Evolutionary conservation across 2,329 filamentous ascomycete species (phyloP).

Genomic region (Lachnellula cervina): DNA sequence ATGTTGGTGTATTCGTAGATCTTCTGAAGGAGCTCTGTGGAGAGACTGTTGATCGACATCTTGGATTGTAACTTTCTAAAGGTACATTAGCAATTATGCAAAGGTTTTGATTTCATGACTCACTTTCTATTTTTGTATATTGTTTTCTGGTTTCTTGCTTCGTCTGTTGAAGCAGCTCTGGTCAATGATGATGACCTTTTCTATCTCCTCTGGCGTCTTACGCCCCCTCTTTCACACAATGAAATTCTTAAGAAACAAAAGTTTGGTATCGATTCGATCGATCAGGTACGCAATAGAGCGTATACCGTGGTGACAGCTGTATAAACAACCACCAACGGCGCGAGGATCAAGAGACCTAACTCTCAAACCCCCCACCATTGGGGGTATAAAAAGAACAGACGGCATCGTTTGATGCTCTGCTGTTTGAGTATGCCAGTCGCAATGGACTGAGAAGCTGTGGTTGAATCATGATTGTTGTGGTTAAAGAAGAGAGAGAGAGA

Average conservation of each 20-base stretch:
- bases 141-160: constrained; percentile 8
- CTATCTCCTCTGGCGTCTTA: constrained; percentile 5
- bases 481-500: constrained; percentile 12
- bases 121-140: constrained; percentile 5
- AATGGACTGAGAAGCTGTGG: constrained; percentile 22
- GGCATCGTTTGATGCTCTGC: constrained; percentile 25
- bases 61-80: constrained; percentile 7
- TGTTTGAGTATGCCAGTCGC: constrained; percentile 22
- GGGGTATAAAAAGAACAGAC: constrained; percentile 29
- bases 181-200: constrained; percentile 14
- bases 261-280: constrained; percentile 14
- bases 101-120: background rate
- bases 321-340: constrained; percentile 24
- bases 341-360: constrained; percentile 21
- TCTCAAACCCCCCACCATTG: constrained; percentile 28
- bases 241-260: constrained; percentile 7
- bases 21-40: constrained; percentile 30
- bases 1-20: constrained; percentile 28
- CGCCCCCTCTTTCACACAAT: background rate
- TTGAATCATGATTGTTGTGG: constrained; percentile 27
- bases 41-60: constrained; percentile 27
- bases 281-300: constrained; percentile 19
- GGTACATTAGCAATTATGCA: constrained; percentile 9
- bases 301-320: constrained; percentile 23
- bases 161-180: constrained; percentile 7